Conservation (phyloP, 495 filamentous ascomycete genomes). For the Penicillium lividum region DNA sequence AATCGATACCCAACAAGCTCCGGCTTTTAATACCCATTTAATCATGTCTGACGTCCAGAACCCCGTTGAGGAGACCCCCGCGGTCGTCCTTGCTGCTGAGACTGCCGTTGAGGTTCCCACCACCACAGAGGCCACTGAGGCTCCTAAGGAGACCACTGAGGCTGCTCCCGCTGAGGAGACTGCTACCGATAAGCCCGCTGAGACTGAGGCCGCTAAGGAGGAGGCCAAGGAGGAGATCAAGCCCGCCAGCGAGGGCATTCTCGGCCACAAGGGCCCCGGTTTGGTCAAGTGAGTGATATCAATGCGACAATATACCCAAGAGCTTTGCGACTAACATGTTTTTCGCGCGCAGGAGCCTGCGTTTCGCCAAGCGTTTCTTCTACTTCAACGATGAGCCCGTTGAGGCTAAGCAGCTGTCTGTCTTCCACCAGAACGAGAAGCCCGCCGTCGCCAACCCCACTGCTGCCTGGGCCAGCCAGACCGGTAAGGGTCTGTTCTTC, state of each 20-base stretch:
- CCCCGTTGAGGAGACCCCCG: slow-evolving; percentile 51
- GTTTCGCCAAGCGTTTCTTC: slow-evolving; percentile 80
- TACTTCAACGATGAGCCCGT: slow-evolving; percentile 87
- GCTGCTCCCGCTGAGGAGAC: slow-evolving; percentile 39
- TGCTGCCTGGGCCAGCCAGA: slow-evolving; percentile 85
- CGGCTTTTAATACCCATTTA: slow-evolving; percentile 27
- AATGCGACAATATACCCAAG: not conserved
- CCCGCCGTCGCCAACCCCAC: slow-evolving; percentile 70
- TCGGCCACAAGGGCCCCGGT: slow-evolving; percentile 87
- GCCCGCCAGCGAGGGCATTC: slow-evolving; percentile 64
- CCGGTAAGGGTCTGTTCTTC: slow-evolving; percentile 94
- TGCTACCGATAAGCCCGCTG: slow-evolving; percentile 40
- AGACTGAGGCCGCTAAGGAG: slow-evolving; percentile 53
- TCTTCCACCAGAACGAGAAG: slow-evolving; percentile 87
- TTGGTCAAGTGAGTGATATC: slow-evolving; percentile 77
- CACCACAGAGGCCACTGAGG: slow-evolving; percentile 40
- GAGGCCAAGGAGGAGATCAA: slow-evolving; percentile 38
- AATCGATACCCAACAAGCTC: slow-evolving; percentile 35
- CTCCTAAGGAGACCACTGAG: slow-evolving; percentile 38
- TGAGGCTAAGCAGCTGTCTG: slow-evolving; percentile 68
- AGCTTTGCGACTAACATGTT: slow-evolving; percentile 17
- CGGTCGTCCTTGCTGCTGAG: slow-evolving; percentile 39
- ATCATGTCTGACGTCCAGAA: slow-evolving; percentile 56
- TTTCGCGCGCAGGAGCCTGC: slow-evolving; percentile 51
- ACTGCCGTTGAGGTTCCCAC: slow-evolving; percentile 37